Evolutionary conservation across 495 filamentous ascomycete genomes (phyloP), one percentile per base, ranked within the genome.

Genomic region (Penicillium pancosmium): DNA sequence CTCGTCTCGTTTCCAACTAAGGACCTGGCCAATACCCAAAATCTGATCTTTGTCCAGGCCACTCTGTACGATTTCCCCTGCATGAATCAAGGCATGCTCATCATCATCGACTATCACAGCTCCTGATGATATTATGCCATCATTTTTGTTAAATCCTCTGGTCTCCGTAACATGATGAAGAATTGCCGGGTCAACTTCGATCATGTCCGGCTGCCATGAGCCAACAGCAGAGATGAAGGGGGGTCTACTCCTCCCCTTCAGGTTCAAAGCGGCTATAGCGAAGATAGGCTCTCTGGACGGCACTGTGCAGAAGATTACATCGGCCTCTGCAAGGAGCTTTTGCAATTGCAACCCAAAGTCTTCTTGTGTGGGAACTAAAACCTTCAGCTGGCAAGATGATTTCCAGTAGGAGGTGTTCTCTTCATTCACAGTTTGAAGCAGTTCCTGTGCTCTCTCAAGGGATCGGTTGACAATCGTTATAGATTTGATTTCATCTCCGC

Each of bases 191-290:
- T 59, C 51, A 4, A 63, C 31, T 49, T 63, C 60, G 18, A 63
- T 63, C 60, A 63, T 63, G 43, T 63, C 50, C 21, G 60, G 21
- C 46, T 63, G 60, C 60, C 60, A 63, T 16, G 60, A 63, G 5
- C 60, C 60, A 49, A 59, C 41, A 40, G 60, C 60, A 3, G 50
- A 58, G 38, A 59, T 55, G 34, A 59, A 63, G 3, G 60, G 60
- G 4, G n/a, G 35, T 6, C 44, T 43, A 1, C 27, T 25, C 18
- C 44, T 48, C 27, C 13, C 36, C 11, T 21, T 33, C 21, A 48
- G 21, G 9, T 27, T 27, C 9, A 56, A 25, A 16, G 43, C 16
- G 8, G 15, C 31, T 5, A 44, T 18, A 16, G 54, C 11, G 31
- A 56, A 56, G 3, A 56, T n/a, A 49, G 54, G 43, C 31, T 49